Percentiles rank a stretch among this genome's conserved stretches.
phyloP scores from a whole-genome alignment of 208 protist genomes.

The Leishmania gerbilli region DNA sequence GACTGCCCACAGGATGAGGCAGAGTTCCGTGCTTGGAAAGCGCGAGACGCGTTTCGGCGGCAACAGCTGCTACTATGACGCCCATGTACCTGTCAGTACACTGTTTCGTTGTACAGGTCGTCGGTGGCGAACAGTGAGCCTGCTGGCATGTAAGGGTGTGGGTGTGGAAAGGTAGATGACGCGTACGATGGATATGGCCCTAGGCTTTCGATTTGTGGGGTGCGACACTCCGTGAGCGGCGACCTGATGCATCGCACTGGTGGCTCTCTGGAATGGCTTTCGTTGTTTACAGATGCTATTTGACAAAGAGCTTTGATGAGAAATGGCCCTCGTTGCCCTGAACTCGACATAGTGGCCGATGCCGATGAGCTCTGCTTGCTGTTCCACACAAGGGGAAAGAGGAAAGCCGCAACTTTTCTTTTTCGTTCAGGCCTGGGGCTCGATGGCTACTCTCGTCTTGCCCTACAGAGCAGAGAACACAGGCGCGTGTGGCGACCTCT shows the following conservation, averaged over 20 bases:
- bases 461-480: background rate
- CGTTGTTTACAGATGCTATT: conserved; percentile 3
- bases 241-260: background rate
- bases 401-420: background rate
- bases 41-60: conserved; percentile 32
- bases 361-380: background rate
- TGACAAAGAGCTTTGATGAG: background rate
- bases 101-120: background rate
- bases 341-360: background rate
- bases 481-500: background rate
- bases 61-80: conserved; percentile 21
- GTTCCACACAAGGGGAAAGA: background rate
- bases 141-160: background rate
- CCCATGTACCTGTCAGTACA: background rate
- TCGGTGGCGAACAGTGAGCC: background rate
- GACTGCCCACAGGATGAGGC: conserved; percentile 56
- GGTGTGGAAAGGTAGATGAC: background rate
- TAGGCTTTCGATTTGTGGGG: background rate
- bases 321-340: background rate
- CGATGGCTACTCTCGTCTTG: background rate
- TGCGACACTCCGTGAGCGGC: background rate
- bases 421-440: background rate
- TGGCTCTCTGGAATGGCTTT: background rate
- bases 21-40: conserved; percentile 58
- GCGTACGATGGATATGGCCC: background rate